Base-by-base conservation (phyloP, 345 rosid species). In the Citrus inodora region DNA sequence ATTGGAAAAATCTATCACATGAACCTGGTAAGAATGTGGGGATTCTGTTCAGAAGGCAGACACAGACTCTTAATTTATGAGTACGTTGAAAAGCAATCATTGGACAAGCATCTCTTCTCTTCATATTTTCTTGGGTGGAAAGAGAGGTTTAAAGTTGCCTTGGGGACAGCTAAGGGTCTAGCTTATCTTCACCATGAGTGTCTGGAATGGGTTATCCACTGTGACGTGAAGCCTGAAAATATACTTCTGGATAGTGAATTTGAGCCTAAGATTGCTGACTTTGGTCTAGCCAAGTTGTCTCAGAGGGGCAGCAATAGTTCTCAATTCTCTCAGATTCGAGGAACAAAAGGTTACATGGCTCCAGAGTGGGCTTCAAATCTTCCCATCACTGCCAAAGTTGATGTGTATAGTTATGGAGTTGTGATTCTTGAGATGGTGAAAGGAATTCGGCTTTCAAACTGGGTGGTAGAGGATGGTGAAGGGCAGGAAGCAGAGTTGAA, bases 131-230 rank as follows among this genome's bases (percentile, higher is more conserved):
- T 89, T 51, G 86, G 78, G 56, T 90, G 92, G 94, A 68, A 76
- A 63, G 83, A 83, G 21, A 79, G 94, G 67, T 89, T 85, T 79
- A 79, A 80, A 81, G 82, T 89, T 75, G 90, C 91, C 25, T 81
- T 89, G 1, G 94, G 94, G 68, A 82, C 92, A 7, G 91, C 92
- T 42, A 85, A 84, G 60, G 91, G 88, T 46, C 80, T 89, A 74
- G 90, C 92, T 38, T 87, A 90, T 74, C 80, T 89, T 74, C 94
- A 90, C 78, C 87, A 87, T n/a, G 92, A 87, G 53, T 90, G 91
- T 74, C 83, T 87, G 33, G 91, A 89, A 56, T 85, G 88, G 82
- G 84, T 90, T 64, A 77, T 89, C 35, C 94, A 90, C 53, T 90
- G 94, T 6, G 92, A 90, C 67, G 85, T 89, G 27, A 89, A 90